Evolutionary conservation across 306 rosid genomes (phyloP), one percentile per base, ranked within the genome.

Genomic region (Prunus mongolica): DNA sequence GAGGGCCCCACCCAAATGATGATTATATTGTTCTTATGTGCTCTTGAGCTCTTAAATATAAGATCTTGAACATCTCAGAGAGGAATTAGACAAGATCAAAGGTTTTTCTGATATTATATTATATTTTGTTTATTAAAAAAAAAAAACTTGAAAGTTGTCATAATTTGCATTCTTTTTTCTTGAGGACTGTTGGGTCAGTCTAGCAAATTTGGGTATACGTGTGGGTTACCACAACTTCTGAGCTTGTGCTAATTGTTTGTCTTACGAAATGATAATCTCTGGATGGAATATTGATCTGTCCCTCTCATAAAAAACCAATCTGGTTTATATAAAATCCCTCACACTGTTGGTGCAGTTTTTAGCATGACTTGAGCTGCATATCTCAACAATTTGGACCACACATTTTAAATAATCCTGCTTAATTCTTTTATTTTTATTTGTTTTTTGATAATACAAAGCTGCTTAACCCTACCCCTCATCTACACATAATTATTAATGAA

Each of bases 401-500:
- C 32, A 28, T 68, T 46, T 14, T 46, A 44, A 68, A 15, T 2
- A 52, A 18, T 52, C 58, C 58, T 16, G 4, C 4, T 1, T 6
- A 6, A 52, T 52, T 52, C 22, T 52, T 11, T 47, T 47, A 10
- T 13, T 47, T 6, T 38, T 7, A 38, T 38, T 38, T 34, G 41
- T 47, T 47, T 24, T 24, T 24, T 4, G 65, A 12, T 12, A 47
- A 47, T 3, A 7, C 52, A 47, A 47, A 7, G 14, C 16, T 47
- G 1, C 52, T 47, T 12, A 47, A 47, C 15, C 5, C 52, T 56
- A 74, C 76, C 73, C 62, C 69, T 67, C 67, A 67, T 67, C 67
- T 19, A 62, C 76, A 9, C 46, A 67, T 9, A 47, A 54, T 82
- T 67, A 44, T 74, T 19, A 13, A 28, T 41, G 82, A 73, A 68